Conservation (phyloP, 1,284 basidiomycete species). For the Uromyces viciae-fabae region DNA sequence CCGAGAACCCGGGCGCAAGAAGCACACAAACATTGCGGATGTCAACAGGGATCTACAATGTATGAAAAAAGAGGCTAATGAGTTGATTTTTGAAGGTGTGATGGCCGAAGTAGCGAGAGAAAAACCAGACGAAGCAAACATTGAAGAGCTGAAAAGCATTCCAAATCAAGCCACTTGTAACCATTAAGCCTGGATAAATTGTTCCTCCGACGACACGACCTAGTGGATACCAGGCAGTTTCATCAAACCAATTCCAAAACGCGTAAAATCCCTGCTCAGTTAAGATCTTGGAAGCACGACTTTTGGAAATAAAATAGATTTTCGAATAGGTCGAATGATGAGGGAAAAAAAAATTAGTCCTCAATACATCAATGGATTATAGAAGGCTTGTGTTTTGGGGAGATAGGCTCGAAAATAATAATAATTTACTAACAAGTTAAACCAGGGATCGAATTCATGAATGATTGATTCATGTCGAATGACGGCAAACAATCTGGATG, state of each 20-base stretch:
- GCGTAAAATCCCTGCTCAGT: slow-evolving; percentile 92
- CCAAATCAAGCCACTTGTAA: slow-evolving; percentile 45
- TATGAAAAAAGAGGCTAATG: slow-evolving; percentile 65
- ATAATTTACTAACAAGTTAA: slow-evolving; percentile 73
- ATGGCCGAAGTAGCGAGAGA: slow-evolving; percentile 76
- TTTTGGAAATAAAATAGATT: slow-evolving; percentile 53
- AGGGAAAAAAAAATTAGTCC: background rate
- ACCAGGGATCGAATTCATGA: slow-evolving; percentile 99
- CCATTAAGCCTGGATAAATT: slow-evolving; percentile 71
- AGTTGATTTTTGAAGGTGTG: background rate
- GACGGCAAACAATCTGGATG: slow-evolving; percentile 93
- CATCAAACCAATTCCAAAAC: slow-evolving; percentile 99
- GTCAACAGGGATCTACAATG: slow-evolving; percentile 89
- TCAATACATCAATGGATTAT: too few species aligned
- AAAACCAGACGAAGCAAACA: slow-evolving; percentile 53
- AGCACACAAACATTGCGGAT: slow-evolving; percentile 96
- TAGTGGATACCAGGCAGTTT: slow-evolving; percentile 88
- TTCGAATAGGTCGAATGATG: background rate
- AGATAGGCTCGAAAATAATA: background rate
- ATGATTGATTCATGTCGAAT: slow-evolving; percentile 98
- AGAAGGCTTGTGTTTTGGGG: too few species aligned
- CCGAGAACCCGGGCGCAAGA: slow-evolving; percentile 92
- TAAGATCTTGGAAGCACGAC: slow-evolving; percentile 82
- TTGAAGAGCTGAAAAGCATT: slow-evolving; percentile 42
- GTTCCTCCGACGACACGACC: slow-evolving; percentile 97